Evolutionary conservation across 2,329 filamentous ascomycete species (phyloP).

Genomic region (Thyridium curvatum): DNA sequence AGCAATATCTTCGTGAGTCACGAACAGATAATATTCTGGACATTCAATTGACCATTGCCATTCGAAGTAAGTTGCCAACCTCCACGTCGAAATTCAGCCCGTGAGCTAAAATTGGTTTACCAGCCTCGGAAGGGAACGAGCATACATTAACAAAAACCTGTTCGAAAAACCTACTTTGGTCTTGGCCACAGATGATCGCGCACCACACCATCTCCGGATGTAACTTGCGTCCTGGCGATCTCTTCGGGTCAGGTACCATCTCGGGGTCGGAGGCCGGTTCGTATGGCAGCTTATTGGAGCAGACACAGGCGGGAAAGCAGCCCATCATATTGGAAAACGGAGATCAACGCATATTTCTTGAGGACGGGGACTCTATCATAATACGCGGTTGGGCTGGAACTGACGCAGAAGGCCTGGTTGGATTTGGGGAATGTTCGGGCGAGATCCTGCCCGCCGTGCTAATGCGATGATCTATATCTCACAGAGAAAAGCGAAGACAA

Average conservation of each 20-base stretch:
- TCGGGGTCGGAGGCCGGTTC: constrained; percentile 56
- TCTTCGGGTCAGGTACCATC: constrained; percentile 75
- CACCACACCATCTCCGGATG: constrained; percentile 76
- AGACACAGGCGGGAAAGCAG: constrained; percentile 62
- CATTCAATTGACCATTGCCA: constrained; percentile 29
- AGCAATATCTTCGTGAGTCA: constrained; percentile 52
- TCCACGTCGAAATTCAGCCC: too few species aligned
- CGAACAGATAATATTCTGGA: too few species aligned
- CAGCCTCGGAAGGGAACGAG: too few species aligned
- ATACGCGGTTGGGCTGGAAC: constrained; percentile 59
- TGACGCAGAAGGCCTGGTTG: constrained; percentile 60
- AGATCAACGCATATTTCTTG: constrained; percentile 63
- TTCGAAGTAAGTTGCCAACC: constrained; percentile 27
- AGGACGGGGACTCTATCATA: constrained; percentile 66
- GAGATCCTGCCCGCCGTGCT: too few species aligned
- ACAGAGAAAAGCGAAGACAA: too few species aligned
- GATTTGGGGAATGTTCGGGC: constrained; percentile 69
- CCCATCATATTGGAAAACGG: constrained; percentile 55
- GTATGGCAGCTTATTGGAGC: constrained; percentile 66
- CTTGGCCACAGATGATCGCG: constrained; percentile 75
- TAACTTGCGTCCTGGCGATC: constrained; percentile 65
- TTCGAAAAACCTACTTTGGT: constrained; percentile 67
- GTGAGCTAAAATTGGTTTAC: too few species aligned
- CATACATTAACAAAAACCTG: too few species aligned
- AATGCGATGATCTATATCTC: too few species aligned